These are phyloP conservation scores for Gigaspora rosea DNA, from an alignment of 192 early-diverging fungal genomes.

Conservation along the genomic window DNA sequence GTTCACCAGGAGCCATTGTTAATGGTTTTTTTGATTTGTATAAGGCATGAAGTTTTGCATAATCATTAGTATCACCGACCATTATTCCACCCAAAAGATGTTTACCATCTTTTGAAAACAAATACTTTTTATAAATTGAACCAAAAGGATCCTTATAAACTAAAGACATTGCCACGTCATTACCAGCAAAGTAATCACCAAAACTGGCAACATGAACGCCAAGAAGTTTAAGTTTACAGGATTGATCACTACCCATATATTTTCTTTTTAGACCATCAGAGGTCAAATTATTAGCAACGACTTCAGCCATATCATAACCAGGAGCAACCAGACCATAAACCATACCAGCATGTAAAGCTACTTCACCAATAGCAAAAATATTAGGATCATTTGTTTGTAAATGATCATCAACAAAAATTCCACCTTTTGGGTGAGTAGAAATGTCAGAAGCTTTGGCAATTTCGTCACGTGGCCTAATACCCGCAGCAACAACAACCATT, in stretches of 20 bases:
- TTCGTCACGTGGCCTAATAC: conserved; percentile 62
- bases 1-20: conserved; percentile 53
- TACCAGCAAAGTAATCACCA: conserved; percentile 64
- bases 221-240: conserved; percentile 68
- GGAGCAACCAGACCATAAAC: conserved; percentile 68
- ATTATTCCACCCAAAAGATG: conserved; percentile 67
- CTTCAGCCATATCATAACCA: conserved; percentile 74
- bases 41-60: conserved; percentile 61
- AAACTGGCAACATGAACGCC: conserved; percentile 72
- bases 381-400: conserved; percentile 47
- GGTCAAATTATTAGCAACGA: conserved; percentile 56
- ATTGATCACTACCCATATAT: conserved; percentile 54
- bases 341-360: conserved; percentile 47
- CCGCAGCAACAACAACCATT: conserved; percentile 50
- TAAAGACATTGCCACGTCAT: conserved; percentile 38
- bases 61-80: conserved; percentile 69
- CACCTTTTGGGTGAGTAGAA: conserved; percentile 49
- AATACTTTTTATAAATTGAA: conserved; percentile 61
- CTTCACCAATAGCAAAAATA: conserved; percentile 68
- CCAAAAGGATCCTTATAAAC: conserved; percentile 55
- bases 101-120: conserved; percentile 67
- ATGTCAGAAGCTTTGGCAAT: conserved; percentile 53
- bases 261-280: conserved; percentile 20
- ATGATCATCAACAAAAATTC: conserved; percentile 57
- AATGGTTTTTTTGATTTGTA: conserved; percentile 56